Evolutionary conservation across 2,329 filamentous ascomycete genomes (phyloP).

Genomic region (Hortaea sp.): DNA sequence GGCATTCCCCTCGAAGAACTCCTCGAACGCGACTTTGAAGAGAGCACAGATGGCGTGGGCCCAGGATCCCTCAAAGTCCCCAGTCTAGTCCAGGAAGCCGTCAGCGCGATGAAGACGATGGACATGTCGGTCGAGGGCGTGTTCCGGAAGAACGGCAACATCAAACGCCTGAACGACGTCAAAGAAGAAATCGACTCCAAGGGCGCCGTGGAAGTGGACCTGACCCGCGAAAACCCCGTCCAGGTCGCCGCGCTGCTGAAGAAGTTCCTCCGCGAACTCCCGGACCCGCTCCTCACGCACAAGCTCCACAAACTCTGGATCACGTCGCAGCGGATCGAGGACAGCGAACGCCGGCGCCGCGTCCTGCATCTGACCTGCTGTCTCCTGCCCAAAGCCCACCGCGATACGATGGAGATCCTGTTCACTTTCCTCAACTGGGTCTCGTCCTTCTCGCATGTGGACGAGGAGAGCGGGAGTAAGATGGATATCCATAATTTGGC

Average conservation of each 20-base stretch:
- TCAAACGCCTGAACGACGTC: conserved; percentile 81
- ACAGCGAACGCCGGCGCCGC: conserved; percentile 71
- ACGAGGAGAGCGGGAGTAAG: conserved; percentile 94
- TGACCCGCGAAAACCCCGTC: conserved; percentile 81
- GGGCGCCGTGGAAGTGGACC: conserved; percentile 74
- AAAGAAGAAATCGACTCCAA: conserved; percentile 78
- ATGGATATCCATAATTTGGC: conserved; percentile 98
- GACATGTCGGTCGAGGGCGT: conserved; percentile 97
- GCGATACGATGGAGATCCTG: conserved; percentile 88
- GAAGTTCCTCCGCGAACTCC: conserved; percentile 87
- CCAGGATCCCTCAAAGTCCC: conserved; percentile 3
- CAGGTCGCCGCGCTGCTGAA: conserved; percentile 90
- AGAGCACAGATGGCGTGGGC: conserved; percentile 98
- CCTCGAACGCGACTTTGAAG: conserved; percentile 85
- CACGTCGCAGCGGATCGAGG: conserved; percentile 72
- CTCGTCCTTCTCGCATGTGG: conserved; percentile 90
- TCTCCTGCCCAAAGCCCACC: conserved; percentile 79
- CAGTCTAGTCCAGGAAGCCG: conserved; percentile 37
- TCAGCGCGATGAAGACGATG: conserved; percentile 95
- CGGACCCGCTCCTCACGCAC: conserved; percentile 87
- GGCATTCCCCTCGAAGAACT: conserved; percentile 80
- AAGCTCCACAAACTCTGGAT: conserved; percentile 91
- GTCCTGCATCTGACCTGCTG: conserved; percentile 87
- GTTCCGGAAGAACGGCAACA: conserved; percentile 98
- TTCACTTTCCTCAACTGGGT: conserved; percentile 97